Percentiles rank a stretch among this genome's conserved stretches.
Evolutionary conservation across 1,284 basidiomycete species (phyloP).

Genomic region (Agaricales sp.): DNA sequence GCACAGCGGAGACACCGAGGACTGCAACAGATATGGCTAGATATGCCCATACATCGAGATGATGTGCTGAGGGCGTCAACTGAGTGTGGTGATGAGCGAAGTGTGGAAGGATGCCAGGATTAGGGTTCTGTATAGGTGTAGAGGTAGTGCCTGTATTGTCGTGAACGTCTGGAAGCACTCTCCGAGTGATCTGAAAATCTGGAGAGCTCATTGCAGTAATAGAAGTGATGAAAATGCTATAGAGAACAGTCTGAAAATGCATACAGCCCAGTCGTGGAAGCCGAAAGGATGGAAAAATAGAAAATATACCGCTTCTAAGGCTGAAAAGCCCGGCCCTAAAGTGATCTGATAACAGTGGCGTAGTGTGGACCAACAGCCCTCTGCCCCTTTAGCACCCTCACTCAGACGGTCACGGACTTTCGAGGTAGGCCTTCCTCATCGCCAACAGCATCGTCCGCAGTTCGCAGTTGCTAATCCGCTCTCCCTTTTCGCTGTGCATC

Average conservation of each 20-base stretch:
- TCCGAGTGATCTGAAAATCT: not conserved
- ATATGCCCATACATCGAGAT: not conserved
- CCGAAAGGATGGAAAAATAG: not conserved
- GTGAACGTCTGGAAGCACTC: not conserved
- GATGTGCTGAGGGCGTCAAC: not conserved
- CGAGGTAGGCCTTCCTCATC: not conserved
- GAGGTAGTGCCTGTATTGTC: not conserved
- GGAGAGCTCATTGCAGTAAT: no score
- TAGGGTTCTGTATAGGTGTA: not conserved
- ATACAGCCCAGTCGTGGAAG: no score
- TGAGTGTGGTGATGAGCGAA: not conserved
- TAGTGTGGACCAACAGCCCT: not conserved
- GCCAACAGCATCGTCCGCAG: not conserved
- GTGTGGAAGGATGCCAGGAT: not conserved
- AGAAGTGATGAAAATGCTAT: no score
- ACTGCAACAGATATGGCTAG: not conserved
- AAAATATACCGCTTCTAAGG: not conserved
- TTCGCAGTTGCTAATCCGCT: not conserved
- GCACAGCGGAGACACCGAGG: not conserved
- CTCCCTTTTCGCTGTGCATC: not conserved
- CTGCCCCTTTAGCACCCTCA: not conserved
- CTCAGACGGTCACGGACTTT: not conserved
- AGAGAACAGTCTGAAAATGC: no score
- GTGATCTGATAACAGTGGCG: not conserved
- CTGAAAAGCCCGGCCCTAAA: not conserved